Conservation (phyloP, 192 early-diverging fungal genomes). For the Coemansia sp. region DNA sequence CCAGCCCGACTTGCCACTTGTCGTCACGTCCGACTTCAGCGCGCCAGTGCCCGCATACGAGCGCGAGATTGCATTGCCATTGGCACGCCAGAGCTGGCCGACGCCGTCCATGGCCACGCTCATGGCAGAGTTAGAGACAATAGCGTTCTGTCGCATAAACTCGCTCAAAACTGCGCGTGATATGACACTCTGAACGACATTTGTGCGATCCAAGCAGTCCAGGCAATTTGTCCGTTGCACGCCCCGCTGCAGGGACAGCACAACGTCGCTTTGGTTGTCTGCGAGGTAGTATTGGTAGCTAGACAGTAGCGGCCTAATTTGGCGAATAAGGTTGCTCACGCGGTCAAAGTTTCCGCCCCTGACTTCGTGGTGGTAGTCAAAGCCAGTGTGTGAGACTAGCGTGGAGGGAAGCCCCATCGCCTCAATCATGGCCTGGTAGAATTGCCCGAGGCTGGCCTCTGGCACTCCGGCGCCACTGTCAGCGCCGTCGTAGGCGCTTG, state of each 20-base stretch:
- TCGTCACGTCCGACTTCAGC: slow-evolving; percentile 83
- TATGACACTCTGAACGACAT: slow-evolving; percentile 82
- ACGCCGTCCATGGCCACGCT: slow-evolving; percentile 44
- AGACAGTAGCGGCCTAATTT: slow-evolving; percentile 56
- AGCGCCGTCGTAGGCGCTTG: slow-evolving; percentile 18
- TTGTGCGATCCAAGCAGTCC: slow-evolving; percentile 85
- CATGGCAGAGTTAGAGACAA: slow-evolving; percentile 8
- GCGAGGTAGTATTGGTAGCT: slow-evolving; percentile 67
- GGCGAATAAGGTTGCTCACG: slow-evolving; percentile 57
- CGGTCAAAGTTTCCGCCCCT: slow-evolving; percentile 77
- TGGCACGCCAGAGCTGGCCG: slow-evolving; percentile 74
- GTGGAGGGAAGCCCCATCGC: slow-evolving; percentile 45
- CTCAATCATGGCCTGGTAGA: slow-evolving; percentile 59
- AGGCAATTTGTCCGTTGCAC: slow-evolving; percentile 92
- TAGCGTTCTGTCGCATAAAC: slow-evolving; percentile 43
- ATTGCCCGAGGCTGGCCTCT: slow-evolving; percentile 67
- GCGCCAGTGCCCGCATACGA: slow-evolving; percentile 98
- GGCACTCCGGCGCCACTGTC: slow-evolving; percentile 16
- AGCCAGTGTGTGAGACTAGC: slow-evolving; percentile 64
- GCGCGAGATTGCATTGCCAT: slow-evolving; percentile 87
- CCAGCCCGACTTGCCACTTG: slow-evolving; percentile 74
- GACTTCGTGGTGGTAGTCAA: slow-evolving; percentile 82
- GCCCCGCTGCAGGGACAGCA: slow-evolving; percentile 72
- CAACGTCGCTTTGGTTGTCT: slow-evolving; percentile 55
- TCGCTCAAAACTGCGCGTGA: slow-evolving; percentile 54